Evolutionary conservation across 2,329 filamentous ascomycete genomes (phyloP), one percentile per base, ranked within the genome.

Genomic region (Westerdykella sp.): DNA sequence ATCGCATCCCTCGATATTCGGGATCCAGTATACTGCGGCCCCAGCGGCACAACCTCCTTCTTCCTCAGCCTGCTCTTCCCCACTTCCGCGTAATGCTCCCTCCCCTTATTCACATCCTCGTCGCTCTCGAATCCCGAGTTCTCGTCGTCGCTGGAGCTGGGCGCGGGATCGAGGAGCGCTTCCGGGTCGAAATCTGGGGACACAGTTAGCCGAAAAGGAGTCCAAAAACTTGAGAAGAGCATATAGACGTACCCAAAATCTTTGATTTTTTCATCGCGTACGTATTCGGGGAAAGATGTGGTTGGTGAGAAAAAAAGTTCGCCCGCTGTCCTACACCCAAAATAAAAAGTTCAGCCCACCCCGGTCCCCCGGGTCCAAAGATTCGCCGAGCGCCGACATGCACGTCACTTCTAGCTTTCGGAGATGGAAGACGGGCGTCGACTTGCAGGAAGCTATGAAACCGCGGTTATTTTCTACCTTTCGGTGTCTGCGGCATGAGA

Each of bases 21-120:
- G 14, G 85, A 77, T 10, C 91, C 90, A 49, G 81, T 76, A 67
- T 97, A 97, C 60, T 87, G 79, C 12, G 84, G 82, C 0, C 89
- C 91, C 1, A 96, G 73, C 0, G 79, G 70, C 14, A 83, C 69
- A 18, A 77, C 75, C 28, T 87, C 81, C 45, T 81, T 81, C 60
- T 87, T 83, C 51, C 88, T 81, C 53, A 96, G 72, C 63, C 86
- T 91, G 70, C 85, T 93, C 73, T 90, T 93, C 75, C 83, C 85
- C 25, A 95, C 87, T 41, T 77, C 69, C 35, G 85, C 78, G 62
- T 97, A 97, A 64, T 97, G 91, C 57, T 95, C 91, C 25, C 90
- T 85, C 15, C 85, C 88, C 10, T 75, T 74, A 47, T 78, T 69
- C 10, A 63, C 72, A 53, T 75, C 66, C 41, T 59, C 34, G 55